phyloP scores from a whole-genome alignment of 164 flowering plant species.

The Euptelea pleiosperma region DNA sequence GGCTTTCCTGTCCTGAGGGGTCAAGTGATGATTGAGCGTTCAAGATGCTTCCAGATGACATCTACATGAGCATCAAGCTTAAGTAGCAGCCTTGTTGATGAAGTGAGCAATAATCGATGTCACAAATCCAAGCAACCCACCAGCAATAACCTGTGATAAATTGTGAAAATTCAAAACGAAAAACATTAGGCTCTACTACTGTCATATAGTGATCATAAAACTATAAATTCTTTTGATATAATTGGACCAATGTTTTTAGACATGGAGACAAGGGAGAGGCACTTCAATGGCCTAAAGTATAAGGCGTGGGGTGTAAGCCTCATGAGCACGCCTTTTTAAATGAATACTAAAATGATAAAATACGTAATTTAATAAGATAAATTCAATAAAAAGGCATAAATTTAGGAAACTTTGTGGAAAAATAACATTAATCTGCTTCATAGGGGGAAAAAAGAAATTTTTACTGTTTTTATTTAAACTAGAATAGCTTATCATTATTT shows the following conservation, averaged over 20 bases:
- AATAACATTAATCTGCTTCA: no score
- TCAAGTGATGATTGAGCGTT: slow-evolving; percentile 4
- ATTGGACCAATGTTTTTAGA: neutral
- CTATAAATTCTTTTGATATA: neutral
- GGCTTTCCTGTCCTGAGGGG: slow-evolving; percentile 3
- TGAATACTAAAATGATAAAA: no score
- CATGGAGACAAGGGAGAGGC: no score
- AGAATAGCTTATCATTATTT: no score
- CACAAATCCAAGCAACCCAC: slow-evolving; percentile 38
- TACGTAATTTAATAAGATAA: no score
- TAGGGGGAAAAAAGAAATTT: no score
- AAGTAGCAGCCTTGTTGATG: slow-evolving; percentile 9
- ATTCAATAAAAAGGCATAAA: no score
- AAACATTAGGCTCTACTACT: neutral
- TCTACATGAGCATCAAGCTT: slow-evolving; percentile 12
- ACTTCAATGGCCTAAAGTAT: no score
- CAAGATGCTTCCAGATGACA: neutral
- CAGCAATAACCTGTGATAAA: slow-evolving; percentile 39
- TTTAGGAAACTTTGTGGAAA: no score
- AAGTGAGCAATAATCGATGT: slow-evolving; percentile 28
- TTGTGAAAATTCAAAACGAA: neutral
- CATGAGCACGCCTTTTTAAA: no score
- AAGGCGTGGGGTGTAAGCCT: no score
- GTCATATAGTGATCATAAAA: neutral
- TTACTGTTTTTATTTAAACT: no score